Evolutionary conservation across 1,284 basidiomycete species (phyloP).

Genomic region (Singerocomus rubriflavus): DNA sequence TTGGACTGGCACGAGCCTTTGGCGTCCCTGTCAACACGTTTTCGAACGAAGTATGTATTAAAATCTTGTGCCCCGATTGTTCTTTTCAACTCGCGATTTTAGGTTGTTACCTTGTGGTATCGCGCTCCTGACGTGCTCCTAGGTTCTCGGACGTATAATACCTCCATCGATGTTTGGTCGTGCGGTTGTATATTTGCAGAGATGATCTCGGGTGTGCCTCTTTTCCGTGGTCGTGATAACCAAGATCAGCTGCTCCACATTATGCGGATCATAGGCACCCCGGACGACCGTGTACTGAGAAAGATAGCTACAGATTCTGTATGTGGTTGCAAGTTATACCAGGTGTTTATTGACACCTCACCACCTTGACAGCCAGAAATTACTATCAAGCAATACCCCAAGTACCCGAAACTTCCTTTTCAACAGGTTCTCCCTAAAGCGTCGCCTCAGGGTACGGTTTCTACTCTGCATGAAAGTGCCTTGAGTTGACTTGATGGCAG

Average conservation of each 20-base stretch:
- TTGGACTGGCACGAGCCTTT: conserved; percentile 92
- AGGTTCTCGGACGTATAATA: conserved; percentile 96
- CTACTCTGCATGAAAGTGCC: neutral
- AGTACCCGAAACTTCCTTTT: conserved; percentile 90
- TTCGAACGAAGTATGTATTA: conserved; percentile 77
- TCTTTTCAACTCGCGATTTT: conserved; percentile 10
- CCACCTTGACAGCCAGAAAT: conserved; percentile 75
- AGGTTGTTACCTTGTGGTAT: conserved; percentile 99
- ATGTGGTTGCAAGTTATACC: conserved; percentile 26
- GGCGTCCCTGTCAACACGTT: conserved; percentile 96
- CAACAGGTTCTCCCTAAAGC: conserved; percentile 91
- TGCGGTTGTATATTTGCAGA: conserved; percentile 99
- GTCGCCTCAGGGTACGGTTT: conserved; percentile 71
- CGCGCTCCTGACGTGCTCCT: conserved; percentile 97
- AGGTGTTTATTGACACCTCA: conserved; percentile 11
- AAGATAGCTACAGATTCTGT: conserved; percentile 93
- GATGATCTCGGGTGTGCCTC: conserved; percentile 96
- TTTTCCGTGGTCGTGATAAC: conserved; percentile 97
- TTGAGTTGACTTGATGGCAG: conserved; percentile 40
- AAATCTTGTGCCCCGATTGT: neutral
- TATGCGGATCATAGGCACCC: conserved; percentile 96
- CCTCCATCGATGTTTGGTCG: conserved; percentile 99
- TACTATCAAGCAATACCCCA: conserved; percentile 82
- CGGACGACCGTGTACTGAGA: conserved; percentile 84
- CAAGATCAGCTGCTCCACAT: conserved; percentile 98